Percentiles rank a stretch among this genome's conserved stretches.
phyloP scores from a whole-genome alignment of 768 basidiomycete species.

The Paxillus ammoniavirescens region DNA sequence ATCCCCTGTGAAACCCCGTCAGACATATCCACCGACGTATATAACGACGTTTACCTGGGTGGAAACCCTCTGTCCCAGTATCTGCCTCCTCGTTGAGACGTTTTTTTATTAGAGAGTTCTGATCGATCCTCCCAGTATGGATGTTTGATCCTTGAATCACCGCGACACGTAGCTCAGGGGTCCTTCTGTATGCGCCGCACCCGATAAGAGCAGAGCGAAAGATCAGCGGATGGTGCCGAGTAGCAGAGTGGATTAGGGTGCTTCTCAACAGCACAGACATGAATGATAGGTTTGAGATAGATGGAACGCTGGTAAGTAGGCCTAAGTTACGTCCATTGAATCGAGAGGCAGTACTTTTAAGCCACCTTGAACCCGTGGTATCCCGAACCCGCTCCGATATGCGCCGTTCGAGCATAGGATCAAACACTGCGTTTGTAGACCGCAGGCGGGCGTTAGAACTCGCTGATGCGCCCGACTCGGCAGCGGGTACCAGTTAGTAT shows the following conservation, averaged over 20 bases:
- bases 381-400: slow-evolving; percentile 21
- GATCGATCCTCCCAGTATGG: slow-evolving; percentile 24
- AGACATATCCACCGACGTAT: background rate
- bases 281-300: background rate
- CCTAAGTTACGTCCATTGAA: no score
- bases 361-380: slow-evolving; percentile 15
- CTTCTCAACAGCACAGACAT: slow-evolving; percentile 7
- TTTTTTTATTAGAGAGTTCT: slow-evolving; percentile 23
- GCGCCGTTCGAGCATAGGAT: slow-evolving; percentile 4
- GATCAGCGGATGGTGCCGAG: slow-evolving; percentile 6
- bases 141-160: slow-evolving; percentile 13
- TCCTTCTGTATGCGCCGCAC: background rate
- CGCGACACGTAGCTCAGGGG: slow-evolving; percentile 4
- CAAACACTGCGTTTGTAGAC: background rate
- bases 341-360: slow-evolving; percentile 16
- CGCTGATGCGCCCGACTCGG: background rate
- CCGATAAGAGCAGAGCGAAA: slow-evolving; percentile 12
- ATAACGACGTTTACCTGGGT: slow-evolving; percentile 25
- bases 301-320: no score
- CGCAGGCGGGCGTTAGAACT: background rate
- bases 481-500: background rate
- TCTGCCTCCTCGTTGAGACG: slow-evolving; percentile 19
- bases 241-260: slow-evolving; percentile 2
- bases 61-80: slow-evolving; percentile 35
- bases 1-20: slow-evolving; percentile 23